phyloP scores from a whole-genome alignment of 371 early-diverging fungal species.

The Conidiobolus coronatus region DNA sequence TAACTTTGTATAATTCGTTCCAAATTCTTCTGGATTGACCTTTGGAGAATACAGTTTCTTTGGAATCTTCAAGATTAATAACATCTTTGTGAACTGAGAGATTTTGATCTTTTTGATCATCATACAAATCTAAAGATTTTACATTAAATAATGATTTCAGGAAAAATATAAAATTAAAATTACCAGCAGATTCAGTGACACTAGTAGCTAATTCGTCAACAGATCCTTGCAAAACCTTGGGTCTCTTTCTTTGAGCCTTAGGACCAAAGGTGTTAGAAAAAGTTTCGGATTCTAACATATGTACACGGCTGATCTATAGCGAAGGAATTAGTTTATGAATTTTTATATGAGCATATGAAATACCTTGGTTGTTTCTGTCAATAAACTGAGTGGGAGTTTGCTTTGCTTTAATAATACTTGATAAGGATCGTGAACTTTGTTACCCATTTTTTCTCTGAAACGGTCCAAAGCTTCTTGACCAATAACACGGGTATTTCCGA shows the following conservation, averaged over 20 bases:
- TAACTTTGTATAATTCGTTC: constrained; percentile 98
- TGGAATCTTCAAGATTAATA: constrained; percentile 46
- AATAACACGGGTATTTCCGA: constrained; percentile 90
- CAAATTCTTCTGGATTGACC: constrained; percentile 98
- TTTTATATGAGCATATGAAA: background rate
- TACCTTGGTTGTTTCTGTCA: constrained; percentile 63
- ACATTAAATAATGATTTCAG: background rate
- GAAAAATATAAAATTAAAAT: constrained; percentile 1
- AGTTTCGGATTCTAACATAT: constrained; percentile 79
- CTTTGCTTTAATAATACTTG: constrained; percentile 85
- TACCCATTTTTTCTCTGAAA: constrained; percentile 77
- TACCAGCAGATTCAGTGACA: constrained; percentile 34
- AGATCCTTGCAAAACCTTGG: constrained; percentile 45
- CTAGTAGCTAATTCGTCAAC: constrained; percentile 65
- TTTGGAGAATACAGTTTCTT: constrained; percentile 72
- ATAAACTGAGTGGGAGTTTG: constrained; percentile 91
- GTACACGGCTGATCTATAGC: constrained; percentile 50
- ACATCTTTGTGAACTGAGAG: constrained; percentile 43
- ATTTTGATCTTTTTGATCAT: constrained; percentile 42
- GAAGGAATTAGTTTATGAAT: constrained; percentile 29
- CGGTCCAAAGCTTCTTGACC: constrained; percentile 75
- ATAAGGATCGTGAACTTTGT: constrained; percentile 85
- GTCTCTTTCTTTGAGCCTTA: constrained; percentile 86
- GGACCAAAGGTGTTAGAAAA: constrained; percentile 82
- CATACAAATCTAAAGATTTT: constrained; percentile 30